Evolutionary conservation across 805 yeast genomes (phyloP), one percentile per base, ranked within the genome.

Genomic region (Candida sakaeoensis): DNA sequence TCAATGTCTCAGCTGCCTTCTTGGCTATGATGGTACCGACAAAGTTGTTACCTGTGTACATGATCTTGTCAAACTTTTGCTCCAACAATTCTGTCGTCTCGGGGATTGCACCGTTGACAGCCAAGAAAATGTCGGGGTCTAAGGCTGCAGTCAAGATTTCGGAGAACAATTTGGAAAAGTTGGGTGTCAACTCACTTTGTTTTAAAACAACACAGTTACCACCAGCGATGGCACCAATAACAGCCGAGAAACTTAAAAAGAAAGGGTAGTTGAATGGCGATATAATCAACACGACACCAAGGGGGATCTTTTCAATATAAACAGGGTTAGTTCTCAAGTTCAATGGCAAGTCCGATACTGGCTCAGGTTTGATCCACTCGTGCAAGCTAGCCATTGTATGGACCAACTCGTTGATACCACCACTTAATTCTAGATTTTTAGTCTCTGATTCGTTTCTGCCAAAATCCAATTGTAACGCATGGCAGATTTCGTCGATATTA

Each of bases 201-300:
- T 88, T 88, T 50, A 82, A 63, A 15, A 85, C 77, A 21, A 85
- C 91, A 9, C 81, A 70, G 58, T 90, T 89, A 10, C 97, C 97
- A 16, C 82, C 85, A 1, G 95, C 87, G 47, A 91, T 63, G 1
- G 96, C 95, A 14, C 87, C 86, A 28, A 80, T 70, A 17, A 89
- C 53, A 0, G 96, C 88, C 25, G 74, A 66, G 8, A 88, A 44
- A 0, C 85, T 52, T 43, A 90, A 63, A 18, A 74, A 43, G 32
- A 85, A 57, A 1, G 97, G 95, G 56, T 80, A 87, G 62, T 87
- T 87, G 74, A 82, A 87, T 0, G 95, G 91, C 2, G 83, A 67
- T 36, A 90, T 77, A 36, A 90, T 68, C 43, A 89, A 70, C 3
- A 83, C 82, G 2, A 75, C 72, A 4, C 97, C 98, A 39, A 63